A percentile compares a stretch with the other conserved stretches of the same genome.
phyloP scores from a whole-genome alignment of 2,329 filamentous ascomycete species.

The Fusarium tupiense region DNA sequence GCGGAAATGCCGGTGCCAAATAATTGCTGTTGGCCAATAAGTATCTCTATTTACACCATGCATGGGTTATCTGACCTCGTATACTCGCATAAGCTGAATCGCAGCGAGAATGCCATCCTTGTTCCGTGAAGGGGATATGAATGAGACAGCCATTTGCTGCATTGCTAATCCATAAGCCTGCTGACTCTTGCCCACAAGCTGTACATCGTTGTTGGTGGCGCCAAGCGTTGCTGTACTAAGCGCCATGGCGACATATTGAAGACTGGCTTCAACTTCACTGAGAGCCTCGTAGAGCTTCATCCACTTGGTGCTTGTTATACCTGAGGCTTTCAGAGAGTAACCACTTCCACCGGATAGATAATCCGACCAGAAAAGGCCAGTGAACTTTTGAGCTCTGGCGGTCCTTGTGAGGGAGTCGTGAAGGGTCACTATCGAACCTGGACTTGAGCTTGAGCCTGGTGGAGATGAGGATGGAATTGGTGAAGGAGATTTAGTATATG shows the following conservation, averaged over 20 bases:
- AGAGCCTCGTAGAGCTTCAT: neutral
- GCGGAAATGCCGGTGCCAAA: neutral
- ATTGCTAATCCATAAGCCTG: constrained; percentile 8
- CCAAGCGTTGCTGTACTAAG: constrained; percentile 14
- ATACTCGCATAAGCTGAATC: constrained; percentile 12
- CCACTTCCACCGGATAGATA: constrained; percentile 13
- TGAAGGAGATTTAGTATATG: neutral
- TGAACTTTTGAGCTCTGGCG: constrained; percentile 9
- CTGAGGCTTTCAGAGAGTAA: neutral
- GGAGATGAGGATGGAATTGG: neutral
- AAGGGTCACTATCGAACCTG: neutral
- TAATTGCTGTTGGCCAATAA: neutral
- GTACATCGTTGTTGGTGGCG: neutral
- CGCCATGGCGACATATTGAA: constrained; percentile 15
- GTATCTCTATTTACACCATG: fast-evolving
- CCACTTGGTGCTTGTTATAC: neutral
- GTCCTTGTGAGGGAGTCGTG: constrained; percentile 4
- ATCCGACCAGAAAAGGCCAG: constrained; percentile 15
- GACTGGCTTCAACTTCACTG: neutral
- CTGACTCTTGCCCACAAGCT: constrained; percentile 5
- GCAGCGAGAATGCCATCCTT: constrained; percentile 3
- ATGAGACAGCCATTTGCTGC: neutral
- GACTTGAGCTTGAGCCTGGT: fast-evolving
- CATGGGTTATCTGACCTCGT: neutral
- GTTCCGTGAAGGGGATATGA: neutral